These are phyloP conservation scores for Afroboletus lepidellus DNA, from an alignment of 1,284 basidiomycete genomes.

Conservation along the genomic window DNA sequence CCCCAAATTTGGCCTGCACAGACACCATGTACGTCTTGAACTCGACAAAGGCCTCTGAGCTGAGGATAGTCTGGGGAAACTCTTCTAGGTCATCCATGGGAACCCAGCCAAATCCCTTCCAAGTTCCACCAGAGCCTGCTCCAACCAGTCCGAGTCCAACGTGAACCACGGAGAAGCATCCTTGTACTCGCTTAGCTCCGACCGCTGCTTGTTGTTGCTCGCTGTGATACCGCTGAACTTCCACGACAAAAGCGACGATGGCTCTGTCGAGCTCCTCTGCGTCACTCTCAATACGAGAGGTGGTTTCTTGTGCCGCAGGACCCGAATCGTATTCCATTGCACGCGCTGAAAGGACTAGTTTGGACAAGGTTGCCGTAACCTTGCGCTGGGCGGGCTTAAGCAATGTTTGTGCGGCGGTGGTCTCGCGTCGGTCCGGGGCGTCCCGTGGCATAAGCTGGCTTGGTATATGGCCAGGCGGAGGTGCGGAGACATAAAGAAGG, in stretches of 20 bases:
- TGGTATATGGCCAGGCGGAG: slow-evolving; percentile 62
- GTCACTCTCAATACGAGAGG: slow-evolving; percentile 70
- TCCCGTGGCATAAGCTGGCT: slow-evolving; percentile 53
- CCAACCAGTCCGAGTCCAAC: slow-evolving; percentile 74
- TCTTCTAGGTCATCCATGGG: slow-evolving; percentile 48
- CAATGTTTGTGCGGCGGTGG: slow-evolving; percentile 51
- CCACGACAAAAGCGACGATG: slow-evolving; percentile 67
- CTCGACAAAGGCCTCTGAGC: slow-evolving; percentile 52
- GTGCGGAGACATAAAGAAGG: slow-evolving; percentile 68
- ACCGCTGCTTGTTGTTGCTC: slow-evolving; percentile 34
- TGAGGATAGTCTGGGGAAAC: slow-evolving; percentile 49
- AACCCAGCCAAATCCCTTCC: slow-evolving; percentile 82
- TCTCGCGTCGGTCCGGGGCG: slow-evolving; percentile 42
- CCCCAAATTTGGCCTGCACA: slow-evolving; percentile 48
- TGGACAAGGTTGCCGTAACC: slow-evolving; percentile 75
- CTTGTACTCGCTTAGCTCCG: slow-evolving; percentile 57
- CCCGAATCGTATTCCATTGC: slow-evolving; percentile 76
- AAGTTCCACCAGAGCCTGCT: slow-evolving; percentile 62
- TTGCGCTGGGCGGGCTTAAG: slow-evolving; percentile 74
- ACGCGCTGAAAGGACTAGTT: slow-evolving; percentile 72
- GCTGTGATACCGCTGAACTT: slow-evolving; percentile 62
- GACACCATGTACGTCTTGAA: slow-evolving; percentile 46
- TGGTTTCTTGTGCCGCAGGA: slow-evolving; percentile 58
- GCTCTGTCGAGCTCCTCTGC: slow-evolving; percentile 77
- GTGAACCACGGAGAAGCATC: slow-evolving; percentile 60